phyloP scores from a whole-genome alignment of 768 basidiomycete species.

The Naganishia kalamii region DNA sequence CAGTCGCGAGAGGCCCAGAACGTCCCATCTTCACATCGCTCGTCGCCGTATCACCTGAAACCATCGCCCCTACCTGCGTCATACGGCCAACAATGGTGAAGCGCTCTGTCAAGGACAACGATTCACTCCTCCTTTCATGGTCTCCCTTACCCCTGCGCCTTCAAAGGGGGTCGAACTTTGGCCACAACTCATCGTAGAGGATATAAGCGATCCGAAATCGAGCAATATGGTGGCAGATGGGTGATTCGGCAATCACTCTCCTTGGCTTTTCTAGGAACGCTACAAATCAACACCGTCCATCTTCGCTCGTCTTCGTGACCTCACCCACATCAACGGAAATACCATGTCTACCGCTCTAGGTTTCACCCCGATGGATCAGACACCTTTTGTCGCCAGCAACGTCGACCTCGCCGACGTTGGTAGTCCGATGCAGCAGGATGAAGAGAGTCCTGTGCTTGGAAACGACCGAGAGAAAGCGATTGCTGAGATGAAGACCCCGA shows the following conservation, averaged over 20 bases:
- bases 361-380: background rate
- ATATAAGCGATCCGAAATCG: no score
- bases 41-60: no score
- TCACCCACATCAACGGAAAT: background rate
- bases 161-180: background rate
- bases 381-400: conserved; percentile 5
- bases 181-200: background rate
- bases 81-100: no score
- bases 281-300: no score
- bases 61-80: no score
- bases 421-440: conserved; percentile 10
- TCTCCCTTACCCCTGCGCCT: background rate
- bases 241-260: no score
- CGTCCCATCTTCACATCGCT: no score
- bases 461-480: background rate
- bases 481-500: background rate
- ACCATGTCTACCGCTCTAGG: background rate
- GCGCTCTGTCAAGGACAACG: background rate
- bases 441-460: background rate
- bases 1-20: no score
- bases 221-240: no score
- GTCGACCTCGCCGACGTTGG: background rate
- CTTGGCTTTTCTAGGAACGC: no score
- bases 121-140: background rate
- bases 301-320: background rate